Percentiles rank a stretch among this genome's conserved stretches.
Conservation (phyloP, 139 green algal genomes). For the Coelastrella sp. region DNA sequence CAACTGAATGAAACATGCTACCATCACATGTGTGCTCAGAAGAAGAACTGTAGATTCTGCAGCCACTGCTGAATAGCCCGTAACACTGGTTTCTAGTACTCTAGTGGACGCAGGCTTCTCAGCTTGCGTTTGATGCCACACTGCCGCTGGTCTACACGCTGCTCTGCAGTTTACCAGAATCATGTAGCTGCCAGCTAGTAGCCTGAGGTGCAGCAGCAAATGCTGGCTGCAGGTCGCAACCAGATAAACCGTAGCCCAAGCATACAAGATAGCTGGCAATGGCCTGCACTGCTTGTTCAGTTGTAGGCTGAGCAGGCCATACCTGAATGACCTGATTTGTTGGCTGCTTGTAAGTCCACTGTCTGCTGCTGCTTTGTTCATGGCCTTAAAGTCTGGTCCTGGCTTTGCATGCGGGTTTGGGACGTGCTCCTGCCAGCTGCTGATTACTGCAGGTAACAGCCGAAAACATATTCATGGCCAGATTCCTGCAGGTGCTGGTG, state of each 20-base stretch:
- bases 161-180: too few relatives aligned
- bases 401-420: conserved; percentile 63
- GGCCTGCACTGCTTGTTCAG: conserved; percentile 8
- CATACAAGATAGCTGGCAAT: too few relatives aligned
- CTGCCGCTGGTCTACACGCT: too few relatives aligned
- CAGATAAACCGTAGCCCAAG: conserved; percentile 60
- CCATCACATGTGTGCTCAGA: too few relatives aligned
- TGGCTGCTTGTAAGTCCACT: conserved; percentile 32
- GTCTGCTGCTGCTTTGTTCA: conserved; percentile 67
- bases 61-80: too few relatives aligned
- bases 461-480: not conserved
- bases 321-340: conserved; percentile 27
- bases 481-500: not conserved
- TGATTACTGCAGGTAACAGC: conserved; percentile 50
- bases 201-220: too few relatives aligned
- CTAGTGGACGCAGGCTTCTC: too few relatives aligned
- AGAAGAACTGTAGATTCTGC: too few relatives aligned
- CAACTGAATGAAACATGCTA: too few relatives aligned
- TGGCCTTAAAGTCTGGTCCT: conserved; percentile 63
- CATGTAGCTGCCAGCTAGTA: too few relatives aligned
- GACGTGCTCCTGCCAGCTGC: conserved; percentile 62
- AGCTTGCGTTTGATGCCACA: rapidly evolving
- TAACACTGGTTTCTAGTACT: too few relatives aligned
- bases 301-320: not conserved
- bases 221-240: conserved; percentile 7